Conservation (phyloP, 352 stramenopile species). For the Phytophthora megakarya region DNA sequence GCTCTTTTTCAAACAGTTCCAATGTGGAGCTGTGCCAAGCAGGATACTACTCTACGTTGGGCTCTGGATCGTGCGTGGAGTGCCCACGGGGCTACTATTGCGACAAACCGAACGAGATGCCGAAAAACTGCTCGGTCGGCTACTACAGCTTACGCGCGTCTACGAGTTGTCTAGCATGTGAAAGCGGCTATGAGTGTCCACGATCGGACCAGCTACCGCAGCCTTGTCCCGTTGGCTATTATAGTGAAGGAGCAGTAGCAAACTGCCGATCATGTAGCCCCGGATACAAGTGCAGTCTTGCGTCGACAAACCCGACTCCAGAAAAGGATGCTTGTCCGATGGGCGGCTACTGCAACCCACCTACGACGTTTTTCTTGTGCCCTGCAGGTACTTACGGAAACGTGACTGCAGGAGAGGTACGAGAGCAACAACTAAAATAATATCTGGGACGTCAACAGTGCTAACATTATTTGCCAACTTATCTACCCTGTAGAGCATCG, state of each 20-base stretch:
- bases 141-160: slow-evolving; percentile 81
- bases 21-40: slow-evolving; percentile 59
- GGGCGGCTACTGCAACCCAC: slow-evolving; percentile 88
- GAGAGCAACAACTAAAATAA: background rate
- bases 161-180: slow-evolving; percentile 67
- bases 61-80: slow-evolving; percentile 62
- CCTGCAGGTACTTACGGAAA: slow-evolving; percentile 89
- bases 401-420: slow-evolving; percentile 74
- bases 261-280: slow-evolving; percentile 71
- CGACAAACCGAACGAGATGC: slow-evolving; percentile 60
- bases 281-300: slow-evolving; percentile 82
- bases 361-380: slow-evolving; percentile 86
- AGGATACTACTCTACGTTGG: slow-evolving; percentile 70
- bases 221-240: slow-evolving; percentile 88
- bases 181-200: slow-evolving; percentile 85
- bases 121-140: slow-evolving; percentile 74
- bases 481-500: slow-evolving; percentile 57
- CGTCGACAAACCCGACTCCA: slow-evolving; percentile 81
- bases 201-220: slow-evolving; percentile 69
- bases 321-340: slow-evolving; percentile 85
- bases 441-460: background rate
- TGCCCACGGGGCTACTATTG: slow-evolving; percentile 88
- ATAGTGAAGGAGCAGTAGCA: slow-evolving; percentile 73
- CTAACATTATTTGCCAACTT: slow-evolving; percentile 2
- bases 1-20: slow-evolving; percentile 63